Evolutionary conservation across 441 rosid species (phyloP), one percentile per base, ranked within the genome.

Genomic region (Omphalea diandra): DNA sequence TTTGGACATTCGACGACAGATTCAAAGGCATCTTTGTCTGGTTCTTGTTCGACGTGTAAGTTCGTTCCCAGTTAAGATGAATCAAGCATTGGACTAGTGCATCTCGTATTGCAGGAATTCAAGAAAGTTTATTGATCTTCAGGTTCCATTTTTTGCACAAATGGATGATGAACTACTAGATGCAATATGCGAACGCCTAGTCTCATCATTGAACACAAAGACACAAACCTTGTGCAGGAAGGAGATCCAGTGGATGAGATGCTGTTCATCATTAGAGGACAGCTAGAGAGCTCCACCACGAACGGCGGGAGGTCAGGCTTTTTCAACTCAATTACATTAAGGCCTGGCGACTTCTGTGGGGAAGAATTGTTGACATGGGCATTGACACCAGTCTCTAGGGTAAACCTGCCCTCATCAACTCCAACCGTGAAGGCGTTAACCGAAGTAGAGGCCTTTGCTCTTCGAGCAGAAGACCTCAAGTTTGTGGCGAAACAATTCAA

Each of bases 291-390:
- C 85, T 84, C 90, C 20, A 89, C 95, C 11, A 90, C 97, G 22
- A 86, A 93, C 49, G 92, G 97, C 26, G 94, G 96, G 44, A 82
- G 96, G 57, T 41, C 83, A 33, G 96, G 96, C 27, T 92, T 90
- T 77, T 92, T 77, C 81, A 92, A 87, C 76, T 84, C 94, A 12
- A 92, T 87, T 38, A 85, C 84, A 14, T 83, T 92, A 7, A 77
- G 88, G 49, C 77, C 91, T 2, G 96, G 94, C 6, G 98, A 88
- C 68, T 92, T 92, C 71, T 92, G 96, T 24, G 94, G 98, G 3
- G 94, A 90, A 83, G 98, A 92, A 68, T 74, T 92, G 33, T 80
- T 92, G 65, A 92, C 98, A 10, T 88, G 96, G 98, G 93, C 94
- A 5, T 71, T 90, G 75, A 68, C 85, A 80, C 91, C 93, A 1